phyloP scores from a whole-genome alignment of 345 rosid species.

The Dimocarpus longan region DNA sequence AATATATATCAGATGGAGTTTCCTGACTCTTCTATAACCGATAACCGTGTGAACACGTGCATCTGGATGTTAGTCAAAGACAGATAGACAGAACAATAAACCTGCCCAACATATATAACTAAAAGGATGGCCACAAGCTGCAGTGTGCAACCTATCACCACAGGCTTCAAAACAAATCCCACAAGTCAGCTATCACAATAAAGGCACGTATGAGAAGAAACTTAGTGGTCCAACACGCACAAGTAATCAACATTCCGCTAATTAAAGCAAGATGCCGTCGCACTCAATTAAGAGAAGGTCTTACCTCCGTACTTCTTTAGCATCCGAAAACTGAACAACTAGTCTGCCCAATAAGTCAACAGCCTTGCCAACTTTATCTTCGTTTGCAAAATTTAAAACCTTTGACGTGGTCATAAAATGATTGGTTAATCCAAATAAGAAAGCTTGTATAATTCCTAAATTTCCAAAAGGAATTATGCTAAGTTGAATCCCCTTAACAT shows the following conservation, averaged over 20 bases:
- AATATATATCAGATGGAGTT: slow-evolving; percentile 73
- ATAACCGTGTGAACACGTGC: slow-evolving; percentile 39
- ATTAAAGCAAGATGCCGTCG: not conserved
- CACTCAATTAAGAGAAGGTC: not conserved
- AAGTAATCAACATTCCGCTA: not conserved
- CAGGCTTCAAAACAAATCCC: slow-evolving; percentile 75
- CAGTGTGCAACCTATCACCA: slow-evolving; percentile 45
- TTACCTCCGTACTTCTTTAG: slow-evolving; percentile 47
- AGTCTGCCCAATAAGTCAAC: slow-evolving; percentile 71
- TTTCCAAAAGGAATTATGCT: not conserved
- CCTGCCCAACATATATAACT: slow-evolving; percentile 42
- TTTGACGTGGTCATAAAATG: not conserved
- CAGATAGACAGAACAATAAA: not conserved
- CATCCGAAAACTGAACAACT: slow-evolving; percentile 42
- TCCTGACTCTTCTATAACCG: slow-evolving; percentile 27
- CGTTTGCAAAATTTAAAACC: slow-evolving; percentile 18
- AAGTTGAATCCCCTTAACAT: not conserved
- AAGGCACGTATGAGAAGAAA: slow-evolving; percentile 17
- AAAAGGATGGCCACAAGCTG: slow-evolving; percentile 85
- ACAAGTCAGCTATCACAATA: slow-evolving; percentile 56
- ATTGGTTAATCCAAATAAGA: not conserved
- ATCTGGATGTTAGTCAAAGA: not conserved
- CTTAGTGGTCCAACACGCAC: not conserved
- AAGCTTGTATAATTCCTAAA: too few species aligned
- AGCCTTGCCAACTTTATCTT: slow-evolving; percentile 62